These are phyloP conservation scores for Glycine soja DNA, from an alignment of 306 rosid genomes.

Conservation along the genomic window DNA sequence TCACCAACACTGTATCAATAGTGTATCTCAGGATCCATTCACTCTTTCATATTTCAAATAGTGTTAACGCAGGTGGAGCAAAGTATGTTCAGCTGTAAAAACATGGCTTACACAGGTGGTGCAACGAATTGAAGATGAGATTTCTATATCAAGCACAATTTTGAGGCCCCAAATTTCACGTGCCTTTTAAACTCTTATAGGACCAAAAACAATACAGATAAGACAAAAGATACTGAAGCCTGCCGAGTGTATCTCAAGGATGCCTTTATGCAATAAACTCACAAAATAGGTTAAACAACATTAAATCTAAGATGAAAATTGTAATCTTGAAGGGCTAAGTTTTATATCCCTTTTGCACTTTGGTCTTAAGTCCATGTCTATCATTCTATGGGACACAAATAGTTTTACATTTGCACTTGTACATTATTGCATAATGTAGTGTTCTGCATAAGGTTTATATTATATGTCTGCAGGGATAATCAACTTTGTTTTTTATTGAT, in stretches of 20 bases:
- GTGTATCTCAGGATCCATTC: conserved; percentile 38
- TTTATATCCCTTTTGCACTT: not conserved
- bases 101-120: not conserved
- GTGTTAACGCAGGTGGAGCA: not conserved
- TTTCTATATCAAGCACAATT: too few species aligned
- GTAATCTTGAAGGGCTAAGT: conserved; percentile 1
- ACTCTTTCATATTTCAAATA: conserved; percentile 28
- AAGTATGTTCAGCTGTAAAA: conserved; percentile 24
- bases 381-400: not conserved
- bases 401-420: not conserved
- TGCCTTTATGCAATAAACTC: conserved; percentile 18
- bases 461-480: not conserved
- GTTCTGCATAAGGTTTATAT: not conserved
- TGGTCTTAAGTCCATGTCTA: not conserved
- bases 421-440: not conserved
- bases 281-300: not conserved
- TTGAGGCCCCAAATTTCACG: too few species aligned
- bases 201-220: too few species aligned
- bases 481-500: not conserved
- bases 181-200: too few species aligned
- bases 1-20: conserved; percentile 19
- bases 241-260: not conserved
- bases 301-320: conserved; percentile 11
- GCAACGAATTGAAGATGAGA: too few species aligned
- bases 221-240: too few species aligned